Conservation (phyloP, 2,329 filamentous ascomycete genomes). For the Chalara sp. region DNA sequence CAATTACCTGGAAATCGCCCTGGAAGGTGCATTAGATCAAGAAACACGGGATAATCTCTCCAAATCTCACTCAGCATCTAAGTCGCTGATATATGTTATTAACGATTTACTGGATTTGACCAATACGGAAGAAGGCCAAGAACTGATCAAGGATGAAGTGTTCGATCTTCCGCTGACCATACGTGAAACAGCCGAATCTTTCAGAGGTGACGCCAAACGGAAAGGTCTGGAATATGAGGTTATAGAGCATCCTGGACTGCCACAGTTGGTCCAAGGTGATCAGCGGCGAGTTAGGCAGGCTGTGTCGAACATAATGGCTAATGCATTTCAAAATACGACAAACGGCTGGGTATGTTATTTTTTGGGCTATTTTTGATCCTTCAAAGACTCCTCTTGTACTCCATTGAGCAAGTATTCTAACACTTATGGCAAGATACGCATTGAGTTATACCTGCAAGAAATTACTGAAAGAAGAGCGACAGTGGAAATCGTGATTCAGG, state of each 20-base stretch:
- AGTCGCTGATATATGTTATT: slow-evolving; percentile 89
- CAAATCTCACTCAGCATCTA: slow-evolving; percentile 83
- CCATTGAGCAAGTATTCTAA: not conserved
- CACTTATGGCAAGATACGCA: slow-evolving; percentile 55
- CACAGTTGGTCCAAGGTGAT: slow-evolving; percentile 68
- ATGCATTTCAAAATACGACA: slow-evolving; percentile 74
- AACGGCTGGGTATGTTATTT: not conserved
- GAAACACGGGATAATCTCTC: slow-evolving; percentile 81
- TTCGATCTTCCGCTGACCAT: slow-evolving; percentile 69
- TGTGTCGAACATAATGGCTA: slow-evolving; percentile 76
- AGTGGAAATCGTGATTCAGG: slow-evolving; percentile 68
- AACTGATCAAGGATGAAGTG: slow-evolving; percentile 71
- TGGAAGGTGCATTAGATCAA: slow-evolving; percentile 71
- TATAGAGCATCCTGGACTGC: slow-evolving; percentile 60
- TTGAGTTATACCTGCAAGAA: slow-evolving; percentile 62
- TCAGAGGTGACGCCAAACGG: slow-evolving; percentile 64
- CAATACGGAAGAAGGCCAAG: slow-evolving; percentile 76
- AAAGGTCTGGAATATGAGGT: slow-evolving; percentile 70
- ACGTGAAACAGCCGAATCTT: slow-evolving; percentile 70
- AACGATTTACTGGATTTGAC: slow-evolving; percentile 87
- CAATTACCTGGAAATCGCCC: slow-evolving; percentile 85
- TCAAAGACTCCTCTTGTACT: too few relatives aligned
- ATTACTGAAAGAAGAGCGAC: slow-evolving; percentile 47
- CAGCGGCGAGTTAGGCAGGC: slow-evolving; percentile 74
- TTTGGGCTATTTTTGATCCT: too few relatives aligned